Percentiles rank a stretch among this genome's conserved stretches.
These are phyloP conservation scores for Yamadazyma spencermartinsiae DNA, from an alignment of 1,139 yeast species.

Conservation along the genomic window DNA sequence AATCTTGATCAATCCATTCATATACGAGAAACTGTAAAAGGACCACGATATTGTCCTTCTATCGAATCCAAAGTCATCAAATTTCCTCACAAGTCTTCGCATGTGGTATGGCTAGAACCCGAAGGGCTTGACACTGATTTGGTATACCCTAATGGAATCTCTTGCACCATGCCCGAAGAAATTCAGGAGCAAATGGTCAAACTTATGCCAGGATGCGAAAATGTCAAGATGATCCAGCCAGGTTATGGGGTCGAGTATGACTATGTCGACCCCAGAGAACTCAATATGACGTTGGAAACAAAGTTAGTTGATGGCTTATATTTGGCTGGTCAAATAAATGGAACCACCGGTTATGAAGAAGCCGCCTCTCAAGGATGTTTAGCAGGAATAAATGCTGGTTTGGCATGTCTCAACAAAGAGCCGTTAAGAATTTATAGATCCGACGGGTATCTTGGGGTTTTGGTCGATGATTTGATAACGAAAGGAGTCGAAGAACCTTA, in stretches of 20 bases:
- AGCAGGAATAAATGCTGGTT: constrained; percentile 94
- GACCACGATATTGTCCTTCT: constrained; percentile 97
- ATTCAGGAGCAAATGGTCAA: constrained; percentile 74
- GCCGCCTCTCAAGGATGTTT: constrained; percentile 96
- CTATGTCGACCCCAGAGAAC: constrained; percentile 90
- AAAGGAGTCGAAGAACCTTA: constrained; percentile 98
- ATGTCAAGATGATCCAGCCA: constrained; percentile 84
- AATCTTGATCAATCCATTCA: constrained; percentile 85
- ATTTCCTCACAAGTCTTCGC: constrained; percentile 74
- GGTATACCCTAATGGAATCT: constrained; percentile 94
- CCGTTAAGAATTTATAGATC: constrained; percentile 65
- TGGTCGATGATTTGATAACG: constrained; percentile 90
- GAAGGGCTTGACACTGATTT: constrained; percentile 86
- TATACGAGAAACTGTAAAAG: constrained; percentile 90
- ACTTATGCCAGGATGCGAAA: constrained; percentile 86
- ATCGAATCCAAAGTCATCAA: constrained; percentile 85
- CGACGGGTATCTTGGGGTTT: constrained; percentile 89
- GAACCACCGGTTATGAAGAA: constrained; percentile 98
- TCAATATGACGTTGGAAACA: constrained; percentile 76
- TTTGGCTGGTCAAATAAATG: constrained; percentile 97
- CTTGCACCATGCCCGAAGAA: constrained; percentile 95
- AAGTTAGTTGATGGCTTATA: constrained; percentile 75
- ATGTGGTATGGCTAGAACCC: constrained; percentile 93
- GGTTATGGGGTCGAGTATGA: constrained; percentile 99
- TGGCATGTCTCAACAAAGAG: constrained; percentile 38